Percentiles rank a stretch among this genome's conserved stretches.
phyloP scores from a whole-genome alignment of 768 basidiomycete species.

The Serendipita sp. region DNA sequence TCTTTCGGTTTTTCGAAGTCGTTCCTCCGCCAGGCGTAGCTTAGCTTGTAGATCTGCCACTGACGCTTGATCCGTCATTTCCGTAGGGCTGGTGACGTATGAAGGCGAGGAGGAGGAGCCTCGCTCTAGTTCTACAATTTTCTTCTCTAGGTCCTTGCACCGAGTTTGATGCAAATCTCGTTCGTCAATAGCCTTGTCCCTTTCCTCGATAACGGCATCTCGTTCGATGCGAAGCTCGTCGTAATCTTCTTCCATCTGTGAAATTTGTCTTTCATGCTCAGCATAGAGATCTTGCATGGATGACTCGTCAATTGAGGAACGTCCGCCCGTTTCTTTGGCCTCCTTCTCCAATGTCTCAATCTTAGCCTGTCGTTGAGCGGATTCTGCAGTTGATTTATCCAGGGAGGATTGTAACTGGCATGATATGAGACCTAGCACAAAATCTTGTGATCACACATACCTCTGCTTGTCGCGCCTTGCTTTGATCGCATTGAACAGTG shows the following conservation, averaged over 20 bases:
- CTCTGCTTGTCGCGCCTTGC: neutral
- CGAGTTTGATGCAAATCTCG: neutral
- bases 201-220: neutral
- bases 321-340: neutral
- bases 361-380: neutral
- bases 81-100: neutral
- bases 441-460: neutral
- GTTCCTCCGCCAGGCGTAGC: neutral
- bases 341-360: neutral
- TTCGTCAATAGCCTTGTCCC: neutral
- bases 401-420: neutral
- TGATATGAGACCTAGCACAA: neutral
- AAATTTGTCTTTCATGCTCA: neutral
- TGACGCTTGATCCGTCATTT: neutral
- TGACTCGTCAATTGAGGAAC: conserved; percentile 5
- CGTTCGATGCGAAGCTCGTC: conserved; percentile 1
- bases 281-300: neutral
- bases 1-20: neutral
- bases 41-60: neutral
- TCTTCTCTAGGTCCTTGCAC: neutral
- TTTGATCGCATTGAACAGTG: neutral
- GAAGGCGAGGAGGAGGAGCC: neutral
- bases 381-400: neutral
- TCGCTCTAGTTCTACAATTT: neutral
- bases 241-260: conserved; percentile 2